Evolutionary conservation across 202 grass and related monocot species (phyloP).

Genomic region (Setaria viridis): DNA sequence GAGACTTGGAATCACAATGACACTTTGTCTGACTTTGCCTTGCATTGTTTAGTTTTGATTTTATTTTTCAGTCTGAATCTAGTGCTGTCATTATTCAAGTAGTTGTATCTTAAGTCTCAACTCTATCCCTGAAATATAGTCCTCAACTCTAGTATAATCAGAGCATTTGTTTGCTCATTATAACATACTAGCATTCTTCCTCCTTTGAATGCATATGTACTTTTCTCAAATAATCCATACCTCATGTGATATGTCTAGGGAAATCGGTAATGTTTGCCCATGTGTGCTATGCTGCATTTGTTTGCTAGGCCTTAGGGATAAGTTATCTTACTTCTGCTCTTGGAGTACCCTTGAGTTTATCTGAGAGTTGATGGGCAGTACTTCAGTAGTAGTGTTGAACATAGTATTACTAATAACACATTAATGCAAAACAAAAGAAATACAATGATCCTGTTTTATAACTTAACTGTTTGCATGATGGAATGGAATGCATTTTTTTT

Average conservation of each 20-base stretch:
- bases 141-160: not conserved
- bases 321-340: conserved; percentile 5
- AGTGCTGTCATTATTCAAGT: not conserved
- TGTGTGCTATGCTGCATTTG: not conserved
- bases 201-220: not conserved
- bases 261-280: not conserved
- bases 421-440: not conserved
- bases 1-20: not conserved
- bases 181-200: not conserved
- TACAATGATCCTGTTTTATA: not conserved
- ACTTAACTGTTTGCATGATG: not conserved
- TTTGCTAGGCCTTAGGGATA: not conserved
- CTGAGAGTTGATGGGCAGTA: conserved; percentile 17
- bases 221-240: not conserved
- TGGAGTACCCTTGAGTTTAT: not conserved
- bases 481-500: not conserved
- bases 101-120: not conserved
- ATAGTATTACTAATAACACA: not conserved
- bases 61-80: not conserved
- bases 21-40: not conserved
- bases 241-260: conserved; percentile 8
- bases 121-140: not conserved
- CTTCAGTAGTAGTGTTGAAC: too few relatives aligned
- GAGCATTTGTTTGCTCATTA: not conserved
- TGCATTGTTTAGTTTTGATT: not conserved